Evolutionary conservation across 208 protist genomes (phyloP).

Genomic region (Wallacemonas sp.): DNA sequence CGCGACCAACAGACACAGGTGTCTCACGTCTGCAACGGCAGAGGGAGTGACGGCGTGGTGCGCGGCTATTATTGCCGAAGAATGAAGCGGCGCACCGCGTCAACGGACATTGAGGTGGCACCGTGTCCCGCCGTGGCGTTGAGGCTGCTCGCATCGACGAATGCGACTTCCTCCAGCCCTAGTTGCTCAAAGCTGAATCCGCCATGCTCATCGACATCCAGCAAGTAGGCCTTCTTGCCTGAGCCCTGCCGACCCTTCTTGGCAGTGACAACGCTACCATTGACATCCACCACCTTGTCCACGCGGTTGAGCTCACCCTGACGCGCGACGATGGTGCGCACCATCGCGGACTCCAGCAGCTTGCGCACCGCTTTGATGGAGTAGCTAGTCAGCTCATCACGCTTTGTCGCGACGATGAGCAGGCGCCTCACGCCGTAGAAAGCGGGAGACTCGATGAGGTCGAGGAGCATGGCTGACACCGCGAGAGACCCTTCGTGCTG

Average conservation of each 20-base stretch:
- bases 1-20: no score
- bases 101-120: slow-evolving; percentile 39
- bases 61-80: slow-evolving; percentile 6
- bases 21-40: no score
- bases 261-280: slow-evolving; percentile 27
- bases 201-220: slow-evolving; percentile 42
- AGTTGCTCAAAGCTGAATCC: slow-evolving; percentile 28
- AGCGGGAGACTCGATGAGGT: slow-evolving; percentile 55
- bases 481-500: slow-evolving; percentile 64
- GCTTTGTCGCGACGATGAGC: slow-evolving; percentile 76
- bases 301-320: slow-evolving; percentile 53
- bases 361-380: slow-evolving; percentile 64
- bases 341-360: slow-evolving; percentile 72
- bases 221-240: slow-evolving; percentile 22
- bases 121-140: slow-evolving; percentile 17
- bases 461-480: slow-evolving; percentile 66
- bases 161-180: slow-evolving; percentile 30
- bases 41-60: no score
- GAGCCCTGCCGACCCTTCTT: slow-evolving; percentile 9
- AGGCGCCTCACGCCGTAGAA: slow-evolving; percentile 67
- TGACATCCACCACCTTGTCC: slow-evolving; percentile 59
- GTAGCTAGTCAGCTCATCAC: slow-evolving; percentile 85
- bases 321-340: slow-evolving; percentile 36
- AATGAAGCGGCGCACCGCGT: slow-evolving; percentile 45
- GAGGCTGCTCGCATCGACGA: slow-evolving; percentile 70